These are phyloP conservation scores for Pythium pyrilobum DNA, from an alignment of 352 stramenopile species.

Conservation along the genomic window DNA sequence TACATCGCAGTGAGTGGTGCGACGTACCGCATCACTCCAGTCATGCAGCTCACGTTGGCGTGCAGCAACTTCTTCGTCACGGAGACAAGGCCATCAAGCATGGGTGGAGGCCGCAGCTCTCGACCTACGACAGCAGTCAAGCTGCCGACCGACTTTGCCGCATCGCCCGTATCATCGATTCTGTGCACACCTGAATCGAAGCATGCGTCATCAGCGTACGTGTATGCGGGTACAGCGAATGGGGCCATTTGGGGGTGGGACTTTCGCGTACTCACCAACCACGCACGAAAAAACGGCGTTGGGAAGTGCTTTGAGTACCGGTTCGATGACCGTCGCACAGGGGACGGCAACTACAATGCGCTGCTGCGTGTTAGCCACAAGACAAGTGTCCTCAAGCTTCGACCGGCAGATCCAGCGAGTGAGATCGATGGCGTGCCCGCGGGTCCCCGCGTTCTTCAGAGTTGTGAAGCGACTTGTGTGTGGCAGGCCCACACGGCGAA, in stretches of 20 bases:
- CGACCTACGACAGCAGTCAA: background rate
- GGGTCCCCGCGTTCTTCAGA: constrained; percentile 1
- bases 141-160: background rate
- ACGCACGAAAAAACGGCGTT: constrained; percentile 11
- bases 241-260: constrained; percentile 21
- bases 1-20: constrained; percentile 17
- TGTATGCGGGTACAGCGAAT: constrained; percentile 2
- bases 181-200: constrained; percentile 18
- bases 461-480: constrained; percentile 22
- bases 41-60: constrained; percentile 25
- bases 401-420: constrained; percentile 2
- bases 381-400: constrained; percentile 23
- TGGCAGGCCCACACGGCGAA: constrained; percentile 40
- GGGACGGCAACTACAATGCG: constrained; percentile 15
- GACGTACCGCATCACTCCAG: constrained; percentile 15
- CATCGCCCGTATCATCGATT: constrained; percentile 21
- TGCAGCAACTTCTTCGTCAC: constrained; percentile 1
- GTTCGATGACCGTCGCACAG: background rate
- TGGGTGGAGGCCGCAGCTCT: background rate
- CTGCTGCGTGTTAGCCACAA: constrained; percentile 28
- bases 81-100: background rate
- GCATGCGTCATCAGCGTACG: constrained; percentile 2
- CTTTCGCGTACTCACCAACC: constrained; percentile 14
- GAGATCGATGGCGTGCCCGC: too few relatives aligned
- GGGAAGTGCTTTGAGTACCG: constrained; percentile 17